Base-by-base conservation (phyloP, 2,329 filamentous ascomycete species). In the Mariannaea elegans region DNA sequence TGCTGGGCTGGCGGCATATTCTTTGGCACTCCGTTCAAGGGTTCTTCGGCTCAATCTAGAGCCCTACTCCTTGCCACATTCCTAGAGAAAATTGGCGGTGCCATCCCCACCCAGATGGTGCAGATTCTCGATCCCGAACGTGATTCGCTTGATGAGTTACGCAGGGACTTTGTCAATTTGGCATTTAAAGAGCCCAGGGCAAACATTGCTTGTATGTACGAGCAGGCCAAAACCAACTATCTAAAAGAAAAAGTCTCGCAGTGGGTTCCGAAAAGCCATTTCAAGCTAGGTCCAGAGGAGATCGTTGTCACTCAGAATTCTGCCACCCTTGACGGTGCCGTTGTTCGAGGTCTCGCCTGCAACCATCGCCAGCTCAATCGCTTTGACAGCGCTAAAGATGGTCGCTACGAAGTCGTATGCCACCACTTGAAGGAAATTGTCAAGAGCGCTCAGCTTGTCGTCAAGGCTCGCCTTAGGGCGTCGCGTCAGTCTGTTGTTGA, bases 301-400 rank as follows among this genome's bases (percentile, higher is more conserved):
- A 57, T 57, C 23, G 54, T 57, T n/a, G 54, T 57, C 23, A 57
- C 54, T 2, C 39, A 51, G 13, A 39, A 45, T 9, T 57, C 54
- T 14, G 54, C 54, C 18, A 45, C 48, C 16, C 41, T 57, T 8
- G 46, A 57, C 13, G 39, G 47, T 3, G 42, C 54, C n/a, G 42
- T 57, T 2, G 42, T 32, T 12, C 27, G 54, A 39, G 54, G 54
- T 5, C 32, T 57, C 8, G 47, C 54, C 12, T 57, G 54, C 24
- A 57, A 57, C 13, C 54, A 57, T 24, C 47, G 54, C 34, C 54
- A 57, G 23, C 54, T 57, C 23, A 57, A 57, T 31, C 54, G 54
- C 31, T 57, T 57, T 18, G 54, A 57, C 31, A 57, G 41, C 7
- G 39, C 54, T 34, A 57, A 57, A 32, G 54, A 57, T 13, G 54